Base-by-base conservation (phyloP, 257 asterid species). In the Verbena officinalis region DNA sequence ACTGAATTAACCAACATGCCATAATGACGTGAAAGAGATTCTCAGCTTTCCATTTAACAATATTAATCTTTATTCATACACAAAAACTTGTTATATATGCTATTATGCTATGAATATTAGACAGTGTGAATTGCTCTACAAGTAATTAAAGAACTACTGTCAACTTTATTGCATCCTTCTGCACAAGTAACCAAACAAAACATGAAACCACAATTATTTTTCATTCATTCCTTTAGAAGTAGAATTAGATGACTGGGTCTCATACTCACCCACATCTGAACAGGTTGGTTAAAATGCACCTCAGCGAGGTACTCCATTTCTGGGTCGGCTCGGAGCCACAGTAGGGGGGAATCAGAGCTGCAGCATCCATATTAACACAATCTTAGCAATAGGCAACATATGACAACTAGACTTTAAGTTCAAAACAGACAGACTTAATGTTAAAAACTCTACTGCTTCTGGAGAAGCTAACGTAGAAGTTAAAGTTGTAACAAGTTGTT, bases 321-420 rank as follows among this genome's bases (percentile, higher is more conserved):
- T 42, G 99, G 99, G 77, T 94, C 99, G 16, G 95, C 99, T 16
- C 96, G 86, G 64, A 90, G 86, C 99, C 99, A 94, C 85, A 90
- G 67, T 73, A 94, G 76, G 24, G 97, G 97, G 58, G 99, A 86
- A 80, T 94, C 99, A 38, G 97, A 83, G 70, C 99, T 94, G 95
- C 80, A 81, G 22, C 31, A 75, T 30, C 66, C 77, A 79, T 51
- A 68, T 44, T 11, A 24, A 42, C 43, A 56, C 45, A 67, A 67
- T 36, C 16, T 73, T 40, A 82, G 74, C 24, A 69, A 65, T 22
- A 30, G 38, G 19, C 10, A 59, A 24, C 49, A 48, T 42, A n/a
- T 33, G 22, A 39, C 40, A 57, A 45, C 36, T 17, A 31, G 11
- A 43, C 33, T 63, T 33, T 49, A 52, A 58, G 48, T 70, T 16